Evolutionary conservation across 2,329 filamentous ascomycete genomes (phyloP).

Genomic region (Geosmithia morbida): DNA sequence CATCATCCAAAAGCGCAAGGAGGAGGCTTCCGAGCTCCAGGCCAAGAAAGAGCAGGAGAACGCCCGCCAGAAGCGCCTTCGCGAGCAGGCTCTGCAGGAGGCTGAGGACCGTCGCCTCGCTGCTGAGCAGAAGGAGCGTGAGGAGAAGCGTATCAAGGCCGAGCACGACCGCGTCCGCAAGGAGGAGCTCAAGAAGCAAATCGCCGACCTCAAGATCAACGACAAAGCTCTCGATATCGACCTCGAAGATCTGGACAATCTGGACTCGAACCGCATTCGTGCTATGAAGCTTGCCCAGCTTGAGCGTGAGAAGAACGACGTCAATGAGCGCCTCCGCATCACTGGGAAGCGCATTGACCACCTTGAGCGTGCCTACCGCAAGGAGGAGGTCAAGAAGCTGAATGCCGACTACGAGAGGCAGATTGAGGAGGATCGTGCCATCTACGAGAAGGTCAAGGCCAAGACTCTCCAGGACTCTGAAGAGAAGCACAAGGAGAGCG

Average conservation of each 20-base stretch:
- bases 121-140: slow-evolving; percentile 86
- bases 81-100: slow-evolving; percentile 77
- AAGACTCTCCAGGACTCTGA: slow-evolving; percentile 71
- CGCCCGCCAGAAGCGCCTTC: slow-evolving; percentile 72
- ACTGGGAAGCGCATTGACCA: slow-evolving; percentile 95
- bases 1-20: slow-evolving; percentile 92
- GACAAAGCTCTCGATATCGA: slow-evolving; percentile 66
- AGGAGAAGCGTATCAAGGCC: slow-evolving; percentile 70
- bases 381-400: slow-evolving; percentile 89
- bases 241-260: slow-evolving; percentile 65
- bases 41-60: slow-evolving; percentile 88
- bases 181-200: slow-evolving; percentile 86
- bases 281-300: slow-evolving; percentile 91
- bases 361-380: slow-evolving; percentile 89
- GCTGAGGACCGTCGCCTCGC: slow-evolving; percentile 78
- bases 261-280: slow-evolving; percentile 82
- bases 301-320: slow-evolving; percentile 94
- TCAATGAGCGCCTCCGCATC: slow-evolving; percentile 79
- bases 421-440: slow-evolving; percentile 59
- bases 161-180: slow-evolving; percentile 83
- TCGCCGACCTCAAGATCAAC: slow-evolving; percentile 80
- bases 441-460: slow-evolving; percentile 66
- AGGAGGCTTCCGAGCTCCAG: slow-evolving; percentile 77
- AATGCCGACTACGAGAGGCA: slow-evolving; percentile 74
- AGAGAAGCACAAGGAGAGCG: slow-evolving; percentile 79